Base-by-base conservation (phyloP, 2,329 filamentous ascomycete species). In the Fusarium haematococcum region DNA sequence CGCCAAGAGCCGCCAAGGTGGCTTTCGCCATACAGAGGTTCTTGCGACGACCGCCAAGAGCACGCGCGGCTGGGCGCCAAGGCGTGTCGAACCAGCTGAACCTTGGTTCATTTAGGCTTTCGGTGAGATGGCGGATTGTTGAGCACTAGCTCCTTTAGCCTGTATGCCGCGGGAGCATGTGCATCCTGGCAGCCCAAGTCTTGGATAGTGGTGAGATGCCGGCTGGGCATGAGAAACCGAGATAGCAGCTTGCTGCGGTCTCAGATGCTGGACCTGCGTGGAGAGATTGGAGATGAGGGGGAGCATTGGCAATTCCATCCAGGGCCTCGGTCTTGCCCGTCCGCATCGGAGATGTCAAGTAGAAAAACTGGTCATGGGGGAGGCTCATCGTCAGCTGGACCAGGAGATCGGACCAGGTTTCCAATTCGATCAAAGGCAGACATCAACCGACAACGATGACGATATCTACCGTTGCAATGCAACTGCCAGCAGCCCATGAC, bases 1-100 rank as follows among this genome's bases (percentile, higher is more conserved):
- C 72, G 75, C 74, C 76, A 77, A 77, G 75, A 70, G 63, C 59
- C 67, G 72, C 72, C 71, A 70, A 74, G 73, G 56, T 60, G 20
- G 45, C 43, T 32, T 66, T 63, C 54, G 41, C 59, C 68, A 54
- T 69, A 48, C 68, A 59, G 71, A 75, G 52, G 58, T 41, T 74
- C 72, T 73, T 63, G 65, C 59, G 67, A 65, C 69, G 52, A 54
- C 65, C 56, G 30, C 71, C 59, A 75, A 70, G 50, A 54, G 10
- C 27, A 43, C 33, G 60, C 48, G 57, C 59, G 62, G 57, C 60
- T 68, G 52, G 72, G 68, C 65, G 69, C 72, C 64, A 60, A 69
- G 66, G 35, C 70, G 65, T 67, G 58, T 70, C 52, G 39, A 58
- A 63, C 57, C 58, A 69, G 62, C 68, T 68, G 61, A 78, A 78